Evolutionary conservation across 441 rosid species (phyloP).

Genomic region (Croton setiger): DNA sequence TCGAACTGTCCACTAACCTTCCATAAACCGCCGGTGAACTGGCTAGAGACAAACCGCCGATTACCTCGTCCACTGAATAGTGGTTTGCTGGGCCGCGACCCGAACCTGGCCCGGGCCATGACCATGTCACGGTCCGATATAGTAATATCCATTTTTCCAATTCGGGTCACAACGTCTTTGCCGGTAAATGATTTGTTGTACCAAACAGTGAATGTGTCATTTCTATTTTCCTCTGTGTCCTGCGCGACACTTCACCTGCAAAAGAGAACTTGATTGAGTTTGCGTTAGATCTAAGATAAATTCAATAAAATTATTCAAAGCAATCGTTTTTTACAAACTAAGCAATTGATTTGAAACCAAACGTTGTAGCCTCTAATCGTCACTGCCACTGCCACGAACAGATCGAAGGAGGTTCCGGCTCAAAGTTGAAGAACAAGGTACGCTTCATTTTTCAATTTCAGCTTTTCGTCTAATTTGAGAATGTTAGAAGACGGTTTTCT

Average conservation of each 20-base stretch:
- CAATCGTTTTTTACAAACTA: constrained; percentile 3
- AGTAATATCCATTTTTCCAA: no score
- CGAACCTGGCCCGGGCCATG: no score
- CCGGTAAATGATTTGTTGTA: background rate
- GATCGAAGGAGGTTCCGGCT: constrained; percentile 3
- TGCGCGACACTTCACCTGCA: constrained; percentile 11
- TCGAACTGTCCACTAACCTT: no score
- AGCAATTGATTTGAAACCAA: constrained; percentile 2
- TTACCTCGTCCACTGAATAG: no score
- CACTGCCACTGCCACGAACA: background rate
- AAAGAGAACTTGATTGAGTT: constrained; percentile 2
- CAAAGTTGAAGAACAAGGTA: background rate
- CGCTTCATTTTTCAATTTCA: background rate
- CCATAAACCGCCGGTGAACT: no score
- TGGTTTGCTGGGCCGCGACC: no score
- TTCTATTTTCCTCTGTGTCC: background rate
- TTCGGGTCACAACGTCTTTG: background rate
- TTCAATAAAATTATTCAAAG: background rate
- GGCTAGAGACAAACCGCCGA: no score
- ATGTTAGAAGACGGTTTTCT: background rate
- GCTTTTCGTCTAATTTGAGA: background rate
- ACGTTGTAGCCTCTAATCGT: background rate
- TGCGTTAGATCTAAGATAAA: constrained; percentile 25
- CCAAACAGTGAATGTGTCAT: background rate
- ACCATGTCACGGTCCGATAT: background rate